These are phyloP conservation scores for Rhodocollybia butyracea DNA, from an alignment of 768 basidiomycete genomes.

Conservation along the genomic window DNA sequence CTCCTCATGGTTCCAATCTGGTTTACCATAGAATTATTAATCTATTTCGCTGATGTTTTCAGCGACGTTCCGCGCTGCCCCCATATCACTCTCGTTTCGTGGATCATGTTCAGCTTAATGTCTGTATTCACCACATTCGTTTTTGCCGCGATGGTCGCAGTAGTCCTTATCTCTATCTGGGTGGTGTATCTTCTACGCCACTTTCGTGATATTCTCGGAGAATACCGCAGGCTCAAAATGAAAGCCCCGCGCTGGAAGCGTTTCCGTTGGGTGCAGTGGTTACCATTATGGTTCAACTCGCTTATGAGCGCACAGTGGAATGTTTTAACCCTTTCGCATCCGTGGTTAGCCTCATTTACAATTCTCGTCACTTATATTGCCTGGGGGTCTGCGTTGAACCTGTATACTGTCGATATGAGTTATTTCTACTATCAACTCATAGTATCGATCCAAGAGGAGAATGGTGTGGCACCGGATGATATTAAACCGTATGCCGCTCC, in stretches of 20 bases:
- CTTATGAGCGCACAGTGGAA: constrained; percentile 5
- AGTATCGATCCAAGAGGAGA: not conserved
- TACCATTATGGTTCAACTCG: not conserved
- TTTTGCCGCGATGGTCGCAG: not conserved
- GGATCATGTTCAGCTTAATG: constrained; percentile 2
- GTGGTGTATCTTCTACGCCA: constrained; percentile 7
- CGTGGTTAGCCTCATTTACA: constrained; percentile 2
- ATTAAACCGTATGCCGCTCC: not conserved
- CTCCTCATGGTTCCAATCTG: constrained; percentile 5
- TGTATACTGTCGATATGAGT: not conserved
- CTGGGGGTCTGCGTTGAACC: constrained; percentile 6
- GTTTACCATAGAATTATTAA: constrained; percentile 2
- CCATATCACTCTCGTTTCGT: not conserved
- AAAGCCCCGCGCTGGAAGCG: not conserved
- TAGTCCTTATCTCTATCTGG: not conserved
- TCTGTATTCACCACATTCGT: not conserved
- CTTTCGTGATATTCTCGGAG: constrained; percentile 7
- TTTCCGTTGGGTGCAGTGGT: constrained; percentile 4
- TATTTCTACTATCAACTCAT: not conserved
- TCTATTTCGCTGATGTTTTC: constrained; percentile 8
- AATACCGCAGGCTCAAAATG: constrained; percentile 1
- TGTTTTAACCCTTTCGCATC: constrained; percentile 9
- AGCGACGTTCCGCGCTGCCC: constrained; percentile 2
- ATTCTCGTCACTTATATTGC: constrained; percentile 2
- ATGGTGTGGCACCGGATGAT: not conserved